Evolutionary conservation across 2,329 filamentous ascomycete species (phyloP), one percentile per base, ranked within the genome.

Genomic region (Hirsutella rhossiliensis): DNA sequence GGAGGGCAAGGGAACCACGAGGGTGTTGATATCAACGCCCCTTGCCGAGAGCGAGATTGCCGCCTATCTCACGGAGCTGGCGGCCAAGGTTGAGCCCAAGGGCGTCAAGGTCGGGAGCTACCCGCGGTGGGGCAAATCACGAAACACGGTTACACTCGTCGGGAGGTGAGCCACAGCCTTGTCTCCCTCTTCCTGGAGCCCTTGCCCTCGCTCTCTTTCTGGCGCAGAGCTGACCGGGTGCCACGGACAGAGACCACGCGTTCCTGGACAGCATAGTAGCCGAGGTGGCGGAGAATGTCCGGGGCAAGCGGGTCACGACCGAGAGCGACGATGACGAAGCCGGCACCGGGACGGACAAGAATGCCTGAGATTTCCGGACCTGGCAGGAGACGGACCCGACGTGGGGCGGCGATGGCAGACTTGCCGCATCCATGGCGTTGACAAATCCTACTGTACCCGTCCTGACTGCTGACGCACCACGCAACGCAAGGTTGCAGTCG

Each of bases 61-160:
- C 12, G 76, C 72, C 17, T 96, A 86, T 59, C 69, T 98, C 56
- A 90, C 87, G 1, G 75, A 86, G 51, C 67, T 97, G 49, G 86
- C 89, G 5, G 74, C 69, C 27, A 78, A 78, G 60, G 84, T 89
- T 19, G 82, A 80, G 59, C 68, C 78, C 1, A 79, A 76, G 56
- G 88, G 87, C 3, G 75, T 97, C 56, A 97, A 97, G 67, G 87
- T 97, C 15, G 92, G 92, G 40, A 94, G 87, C 63, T 97, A 98
- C 64, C 92, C 92, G 31, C 73, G 87, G 44, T 96, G 89, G 88
- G 87, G 84, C 5, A 90, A 87, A 71, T 78, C 79, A 56, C 73
- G 73, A 50, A 97, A 97, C 63, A 92, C 88, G 0, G 87, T 97
- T 40, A 96, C 90, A 11, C 69, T 98, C 43, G 89, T 96, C 18